Evolutionary conservation across 2,329 filamentous ascomycete species (phyloP).

Genomic region (Ophiostoma sp.): DNA sequence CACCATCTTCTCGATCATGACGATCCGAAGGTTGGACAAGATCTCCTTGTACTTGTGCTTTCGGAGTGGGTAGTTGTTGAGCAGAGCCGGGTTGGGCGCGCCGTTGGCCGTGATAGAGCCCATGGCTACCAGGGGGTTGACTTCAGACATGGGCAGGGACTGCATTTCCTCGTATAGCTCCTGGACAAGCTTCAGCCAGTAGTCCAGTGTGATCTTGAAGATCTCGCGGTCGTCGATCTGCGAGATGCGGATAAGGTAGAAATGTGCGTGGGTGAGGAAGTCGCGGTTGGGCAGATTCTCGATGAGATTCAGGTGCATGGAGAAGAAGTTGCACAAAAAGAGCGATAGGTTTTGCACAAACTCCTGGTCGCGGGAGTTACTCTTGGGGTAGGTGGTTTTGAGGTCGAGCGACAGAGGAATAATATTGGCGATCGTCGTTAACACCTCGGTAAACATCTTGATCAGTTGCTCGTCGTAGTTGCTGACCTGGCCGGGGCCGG

Average conservation of each 20-base stretch:
- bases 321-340: conserved; percentile 96
- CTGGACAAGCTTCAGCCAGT: conserved; percentile 97
- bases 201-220: conserved; percentile 98
- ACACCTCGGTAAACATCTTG: conserved; percentile 95
- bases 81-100: conserved; percentile 75
- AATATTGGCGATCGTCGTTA: conserved; percentile 87
- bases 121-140: conserved; percentile 78
- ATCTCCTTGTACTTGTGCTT: conserved; percentile 98
- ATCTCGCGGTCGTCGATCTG: conserved; percentile 98
- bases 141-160: conserved; percentile 81
- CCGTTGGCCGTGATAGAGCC: conserved; percentile 71
- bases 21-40: conserved; percentile 84
- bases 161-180: conserved; percentile 99
- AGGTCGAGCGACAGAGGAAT: conserved; percentile 87
- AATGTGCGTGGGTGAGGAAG: conserved; percentile 91
- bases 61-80: conserved; percentile 84
- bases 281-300: conserved; percentile 94
- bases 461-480: conserved; percentile 93
- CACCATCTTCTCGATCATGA: conserved; percentile 99
- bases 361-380: conserved; percentile 90
- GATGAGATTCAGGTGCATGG: conserved; percentile 84
- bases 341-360: conserved; percentile 96
- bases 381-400: conserved; percentile 83
- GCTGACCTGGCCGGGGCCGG: conserved; percentile 57
- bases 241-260: conserved; percentile 95